phyloP scores from a whole-genome alignment of 768 basidiomycete genomes.

The Hydnomerulius pinastri region DNA sequence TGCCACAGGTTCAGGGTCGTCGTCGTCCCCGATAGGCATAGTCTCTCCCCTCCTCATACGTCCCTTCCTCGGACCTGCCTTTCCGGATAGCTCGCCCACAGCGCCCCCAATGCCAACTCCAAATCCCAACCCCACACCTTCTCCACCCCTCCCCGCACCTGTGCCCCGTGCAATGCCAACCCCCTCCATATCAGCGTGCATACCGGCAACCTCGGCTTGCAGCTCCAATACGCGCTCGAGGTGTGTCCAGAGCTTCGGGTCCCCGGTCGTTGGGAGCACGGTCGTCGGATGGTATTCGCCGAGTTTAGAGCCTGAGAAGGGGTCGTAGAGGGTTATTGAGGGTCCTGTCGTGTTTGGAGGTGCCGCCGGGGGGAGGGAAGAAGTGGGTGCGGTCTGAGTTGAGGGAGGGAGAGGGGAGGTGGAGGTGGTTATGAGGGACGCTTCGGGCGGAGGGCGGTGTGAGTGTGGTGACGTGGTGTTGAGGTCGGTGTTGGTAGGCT shows the following conservation, averaged over 20 bases:
- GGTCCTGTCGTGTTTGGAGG: conserved; percentile 4
- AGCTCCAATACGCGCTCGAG: conserved; percentile 69
- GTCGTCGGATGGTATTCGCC: conserved; percentile 12
- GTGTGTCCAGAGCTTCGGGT: conserved; percentile 65
- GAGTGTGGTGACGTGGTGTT: conserved; percentile 1
- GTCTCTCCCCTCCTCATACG: conserved; percentile 38
- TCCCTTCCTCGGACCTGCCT: conserved; percentile 18
- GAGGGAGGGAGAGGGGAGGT: conserved; percentile 12
- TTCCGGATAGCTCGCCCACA: too few species aligned
- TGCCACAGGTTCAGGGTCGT: conserved; percentile 16
- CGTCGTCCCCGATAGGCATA: conserved; percentile 31
- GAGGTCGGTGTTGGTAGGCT: conserved; percentile 1
- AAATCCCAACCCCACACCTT: conserved; percentile 9
- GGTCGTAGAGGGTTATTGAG: conserved; percentile 30
- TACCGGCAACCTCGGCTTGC: conserved; percentile 68
- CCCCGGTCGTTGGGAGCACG: conserved; percentile 24
- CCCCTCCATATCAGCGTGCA: conserved; percentile 78
- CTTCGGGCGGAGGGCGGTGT: conserved; percentile 11
- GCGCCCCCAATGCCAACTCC: neutral
- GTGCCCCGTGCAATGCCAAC: conserved; percentile 31
- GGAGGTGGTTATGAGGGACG: conserved; percentile 16
- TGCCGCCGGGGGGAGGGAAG: neutral
- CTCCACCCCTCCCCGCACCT: neutral
- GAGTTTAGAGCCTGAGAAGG: conserved; percentile 32
- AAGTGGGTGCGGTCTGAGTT: conserved; percentile 1